Conservation (phyloP, 202 grass and related monocot species). For the Schoenoplectus tabernaemontani region DNA sequence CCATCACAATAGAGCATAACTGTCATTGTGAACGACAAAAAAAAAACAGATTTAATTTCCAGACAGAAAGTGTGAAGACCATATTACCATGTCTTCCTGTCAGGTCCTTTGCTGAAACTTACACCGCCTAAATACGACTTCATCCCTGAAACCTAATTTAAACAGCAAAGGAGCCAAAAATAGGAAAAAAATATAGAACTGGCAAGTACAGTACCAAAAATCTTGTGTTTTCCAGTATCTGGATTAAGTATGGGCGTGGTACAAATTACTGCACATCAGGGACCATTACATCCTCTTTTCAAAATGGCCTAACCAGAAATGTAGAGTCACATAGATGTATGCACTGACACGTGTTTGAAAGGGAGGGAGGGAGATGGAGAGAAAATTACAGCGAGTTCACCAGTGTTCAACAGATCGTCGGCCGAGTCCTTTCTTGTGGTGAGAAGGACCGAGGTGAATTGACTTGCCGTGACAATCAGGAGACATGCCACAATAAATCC, state of each 20-base stretch:
- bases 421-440: conserved; percentile 48
- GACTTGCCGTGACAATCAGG: conserved; percentile 64
- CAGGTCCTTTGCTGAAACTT: neutral
- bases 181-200: neutral
- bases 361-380: neutral
- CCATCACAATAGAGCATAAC: conserved; percentile 72
- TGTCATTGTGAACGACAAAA: conserved; percentile 24
- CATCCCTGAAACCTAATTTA: neutral
- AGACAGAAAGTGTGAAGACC: neutral
- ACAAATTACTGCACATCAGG: neutral
- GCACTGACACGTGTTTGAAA: no score
- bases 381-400: conserved; percentile 62
- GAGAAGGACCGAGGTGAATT: conserved; percentile 76
- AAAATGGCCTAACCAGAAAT: neutral
- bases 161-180: neutral
- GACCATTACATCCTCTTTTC: neutral
- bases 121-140: no score
- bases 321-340: neutral
- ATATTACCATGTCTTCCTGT: neutral
- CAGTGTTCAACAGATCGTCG: conserved; percentile 65
- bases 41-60: neutral
- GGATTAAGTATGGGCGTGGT: neutral
- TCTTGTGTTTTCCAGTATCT: neutral
- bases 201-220: neutral
- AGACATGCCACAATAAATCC: conserved; percentile 57